Evolutionary conservation across 257 asterid species (phyloP).

Genomic region (Forsythia viridissima): DNA sequence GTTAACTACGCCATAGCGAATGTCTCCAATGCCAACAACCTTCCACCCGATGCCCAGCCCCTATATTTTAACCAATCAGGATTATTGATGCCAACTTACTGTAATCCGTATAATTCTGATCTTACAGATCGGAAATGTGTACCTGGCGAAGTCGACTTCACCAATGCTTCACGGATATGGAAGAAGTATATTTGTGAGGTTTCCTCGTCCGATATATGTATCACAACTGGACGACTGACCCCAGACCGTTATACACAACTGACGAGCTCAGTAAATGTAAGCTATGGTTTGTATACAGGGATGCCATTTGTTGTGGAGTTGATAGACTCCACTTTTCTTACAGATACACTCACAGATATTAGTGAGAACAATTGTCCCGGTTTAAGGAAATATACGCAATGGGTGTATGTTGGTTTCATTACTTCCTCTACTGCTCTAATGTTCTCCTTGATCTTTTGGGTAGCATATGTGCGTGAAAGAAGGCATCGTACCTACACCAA

Average conservation of each 20-base stretch:
- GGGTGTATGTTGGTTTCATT: slow-evolving; percentile 33
- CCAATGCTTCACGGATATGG: slow-evolving; percentile 38
- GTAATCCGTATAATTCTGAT: slow-evolving; percentile 36
- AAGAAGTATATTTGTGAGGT: slow-evolving; percentile 33
- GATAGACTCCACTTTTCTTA: slow-evolving; percentile 31
- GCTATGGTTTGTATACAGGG: slow-evolving; percentile 27
- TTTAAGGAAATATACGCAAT: slow-evolving; percentile 15
- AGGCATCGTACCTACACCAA: slow-evolving; percentile 25
- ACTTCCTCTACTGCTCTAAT: slow-evolving; percentile 30
- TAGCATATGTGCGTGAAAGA: slow-evolving; percentile 28
- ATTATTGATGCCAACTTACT: slow-evolving; percentile 33
- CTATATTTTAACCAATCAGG: slow-evolving; percentile 45
- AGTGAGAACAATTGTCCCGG: slow-evolving; percentile 27
- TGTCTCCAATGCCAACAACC: slow-evolving; percentile 32
- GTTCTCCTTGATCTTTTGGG: slow-evolving; percentile 37
- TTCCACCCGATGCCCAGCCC: slow-evolving; percentile 31
- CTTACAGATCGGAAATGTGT: slow-evolving; percentile 28
- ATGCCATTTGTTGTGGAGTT: slow-evolving; percentile 37
- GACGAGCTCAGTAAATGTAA: slow-evolving; percentile 28
- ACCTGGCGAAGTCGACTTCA: slow-evolving; percentile 28
- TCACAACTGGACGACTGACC: slow-evolving; percentile 39
- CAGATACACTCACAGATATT: slow-evolving; percentile 23
- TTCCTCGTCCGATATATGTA: slow-evolving; percentile 32
- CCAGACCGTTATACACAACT: slow-evolving; percentile 28
- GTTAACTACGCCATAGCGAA: slow-evolving; percentile 32